Evolutionary conservation across 768 basidiomycete species (phyloP), one percentile per base, ranked within the genome.

Genomic region (Dendrothele bispora): DNA sequence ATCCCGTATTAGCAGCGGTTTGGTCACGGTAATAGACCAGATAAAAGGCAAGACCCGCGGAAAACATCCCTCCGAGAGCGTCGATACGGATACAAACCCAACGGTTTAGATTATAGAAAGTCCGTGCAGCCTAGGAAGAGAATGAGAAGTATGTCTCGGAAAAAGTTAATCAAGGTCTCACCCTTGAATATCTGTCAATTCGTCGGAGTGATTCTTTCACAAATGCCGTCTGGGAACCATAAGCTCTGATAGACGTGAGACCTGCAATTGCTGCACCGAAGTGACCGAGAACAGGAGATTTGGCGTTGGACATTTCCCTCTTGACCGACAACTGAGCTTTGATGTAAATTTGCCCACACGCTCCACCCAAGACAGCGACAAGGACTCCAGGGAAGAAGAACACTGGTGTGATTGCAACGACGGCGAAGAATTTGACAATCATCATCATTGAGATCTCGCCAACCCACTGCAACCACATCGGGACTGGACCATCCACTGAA

Each of bases 221-320:
- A 38, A 54, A 50, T 4, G 43, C 27, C n/a, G 46, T 38, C 32
- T 57, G 44, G 22, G 42, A 48, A 40, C 48, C 52, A 24, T 56
- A 56, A 5, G 55, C 55, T 22, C 55, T 43, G 10, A 56, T 53
- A 7, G 55, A 56, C 14, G 46, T 46, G 18, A 54, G 45, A 12
- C 52, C 52, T 49, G 73, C 64, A 29, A 88, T 77, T 1, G 84
- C 72, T 54, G 84, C 72, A 42, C 79, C 71, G 62, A 82, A 67
- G 61, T 61, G 55, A 17, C 46, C 54, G 22, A 61, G 39, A 18
- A 56, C 52, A 3, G 57, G 57, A 4, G 59, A 45, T 36, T 47
- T 49, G n/a, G 53, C 55, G 34, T 55, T 58, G 26, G 43, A 52
- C 55, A 61, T 61, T 38, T 57, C 50, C 11, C 58, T 47, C 39